Base-by-base conservation (phyloP, 2,329 filamentous ascomycete genomes). In the Fonsecaea nubica region DNA sequence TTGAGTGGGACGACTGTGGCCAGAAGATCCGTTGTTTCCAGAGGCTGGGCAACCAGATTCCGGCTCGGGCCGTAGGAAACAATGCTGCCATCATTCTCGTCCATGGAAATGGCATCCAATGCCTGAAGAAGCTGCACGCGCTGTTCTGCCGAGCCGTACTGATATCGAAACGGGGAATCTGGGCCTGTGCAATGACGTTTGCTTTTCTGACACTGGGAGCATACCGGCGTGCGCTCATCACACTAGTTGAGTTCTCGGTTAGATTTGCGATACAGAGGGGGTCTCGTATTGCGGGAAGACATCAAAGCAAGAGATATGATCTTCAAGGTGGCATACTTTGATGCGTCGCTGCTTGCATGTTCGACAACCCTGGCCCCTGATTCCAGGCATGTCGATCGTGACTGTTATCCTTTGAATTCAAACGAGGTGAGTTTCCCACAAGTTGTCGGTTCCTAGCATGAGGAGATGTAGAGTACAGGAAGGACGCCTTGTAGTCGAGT, bases 161-260 rank as follows among this genome's bases (percentile, higher is more conserved):
- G 60, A 40, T 62, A 62, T 55, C 60, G 50, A 40, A 62, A 62
- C 5, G 60, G 60, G 32, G 60, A 62, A 18, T 56, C 48, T 32
- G 60, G 60, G 7, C 60, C 60, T 56, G 60, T 62, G 42, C 60
- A 62, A 53, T 62, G 60, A 62, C 60, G 60, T 62, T 48, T 62
- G 60, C 60, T 62, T 52, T 62, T 62, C 38, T 62, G 50, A n/a
- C 60, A 62, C 35, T 62, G 60, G 13, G 40, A 55, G 52, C 60
- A 62, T 40, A 62, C 25, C 2, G 60, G 60, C 18, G 35, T 55
- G 30, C 60, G 60, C 32, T 62, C 60, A 38, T 62, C 60, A 25
- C 60, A 62, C 60, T 62, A 62, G 35, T 7, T 55, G 52, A 45
- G 7, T 13, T 55, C 48, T 25, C 13, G 60, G 60, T 62, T 62